phyloP scores from a whole-genome alignment of 2,329 filamentous ascomycete species.

The Colletotrichum musae region DNA sequence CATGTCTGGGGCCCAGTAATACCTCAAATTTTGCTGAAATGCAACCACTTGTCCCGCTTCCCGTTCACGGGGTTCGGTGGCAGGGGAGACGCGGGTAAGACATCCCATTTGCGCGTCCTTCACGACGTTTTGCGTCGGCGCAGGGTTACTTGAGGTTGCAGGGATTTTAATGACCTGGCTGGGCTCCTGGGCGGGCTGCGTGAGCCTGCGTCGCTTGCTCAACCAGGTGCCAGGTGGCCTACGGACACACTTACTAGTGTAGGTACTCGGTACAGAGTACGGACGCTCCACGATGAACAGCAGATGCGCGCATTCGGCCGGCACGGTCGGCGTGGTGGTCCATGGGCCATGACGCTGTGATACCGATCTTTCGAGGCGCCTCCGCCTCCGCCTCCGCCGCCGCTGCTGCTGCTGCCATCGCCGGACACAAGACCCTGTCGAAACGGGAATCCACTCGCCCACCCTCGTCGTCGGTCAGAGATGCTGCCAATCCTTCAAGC shows the following conservation, averaged over 20 bases:
- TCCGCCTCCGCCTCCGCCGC: background rate
- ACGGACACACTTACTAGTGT: too few relatives aligned
- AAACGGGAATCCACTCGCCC: constrained; percentile 34
- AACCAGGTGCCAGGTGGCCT: too few relatives aligned
- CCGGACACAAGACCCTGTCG: constrained; percentile 29
- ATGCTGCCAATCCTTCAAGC: constrained; percentile 27
- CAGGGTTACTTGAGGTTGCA: constrained; percentile 27
- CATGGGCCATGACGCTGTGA: constrained; percentile 27
- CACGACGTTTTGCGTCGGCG: constrained; percentile 14
- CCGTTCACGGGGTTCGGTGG: constrained; percentile 11
- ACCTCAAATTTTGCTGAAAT: constrained; percentile 28
- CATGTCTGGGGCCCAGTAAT: constrained; percentile 17
- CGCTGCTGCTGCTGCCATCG: constrained; percentile 1
- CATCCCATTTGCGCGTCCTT: constrained; percentile 31
- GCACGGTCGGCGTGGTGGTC: constrained; percentile 31
- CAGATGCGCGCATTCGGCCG: constrained; percentile 26
- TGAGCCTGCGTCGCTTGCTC: too few relatives aligned
- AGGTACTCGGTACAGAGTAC: too few relatives aligned
- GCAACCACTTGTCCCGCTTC: constrained; percentile 26
- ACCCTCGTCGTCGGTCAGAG: constrained; percentile 33
- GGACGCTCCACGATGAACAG: too few relatives aligned
- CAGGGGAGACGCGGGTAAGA: constrained; percentile 38
- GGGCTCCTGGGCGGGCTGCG: background rate
- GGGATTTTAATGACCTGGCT: constrained; percentile 40
- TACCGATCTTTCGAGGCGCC: constrained; percentile 24